Conservation (phyloP, 768 basidiomycete genomes). For the Sistotremastrum niveocremeum region DNA sequence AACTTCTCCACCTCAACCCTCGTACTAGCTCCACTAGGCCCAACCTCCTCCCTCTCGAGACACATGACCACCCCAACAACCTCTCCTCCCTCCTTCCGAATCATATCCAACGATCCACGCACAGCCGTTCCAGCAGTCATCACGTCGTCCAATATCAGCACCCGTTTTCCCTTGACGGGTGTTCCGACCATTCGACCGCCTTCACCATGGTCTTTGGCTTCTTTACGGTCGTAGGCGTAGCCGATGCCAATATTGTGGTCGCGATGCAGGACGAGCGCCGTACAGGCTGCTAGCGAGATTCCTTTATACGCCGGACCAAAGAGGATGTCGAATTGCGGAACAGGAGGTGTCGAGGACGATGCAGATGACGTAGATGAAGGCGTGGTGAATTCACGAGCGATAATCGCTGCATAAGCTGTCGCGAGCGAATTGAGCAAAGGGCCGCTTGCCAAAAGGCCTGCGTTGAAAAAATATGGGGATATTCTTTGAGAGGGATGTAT, state of each 20-base stretch:
- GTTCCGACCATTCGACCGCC: slow-evolving; percentile 87
- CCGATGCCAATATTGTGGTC: slow-evolving; percentile 54
- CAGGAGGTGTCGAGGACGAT: slow-evolving; percentile 8
- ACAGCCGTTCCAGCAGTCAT: slow-evolving; percentile 90
- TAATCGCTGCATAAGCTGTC: slow-evolving; percentile 71
- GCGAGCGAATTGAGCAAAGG: slow-evolving; percentile 67
- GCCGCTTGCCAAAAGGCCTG: slow-evolving; percentile 75
- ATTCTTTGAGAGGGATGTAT: slow-evolving; percentile 26
- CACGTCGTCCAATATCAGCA: slow-evolving; percentile 91
- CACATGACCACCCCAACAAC: slow-evolving; percentile 83
- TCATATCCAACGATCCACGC: slow-evolving; percentile 65
- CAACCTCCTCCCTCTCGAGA: slow-evolving; percentile 79
- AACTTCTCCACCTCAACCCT: slow-evolving; percentile 71
- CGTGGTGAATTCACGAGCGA: slow-evolving; percentile 38
- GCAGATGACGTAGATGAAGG: slow-evolving; percentile 7
- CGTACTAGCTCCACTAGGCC: slow-evolving; percentile 56
- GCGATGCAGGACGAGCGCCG: slow-evolving; percentile 60
- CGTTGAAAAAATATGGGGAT: slow-evolving; percentile 98
- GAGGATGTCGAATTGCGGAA: slow-evolving; percentile 59
- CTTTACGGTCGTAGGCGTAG: slow-evolving; percentile 90
- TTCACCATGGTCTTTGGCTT: slow-evolving; percentile 92
- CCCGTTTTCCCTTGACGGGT: slow-evolving; percentile 61
- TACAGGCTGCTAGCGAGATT: slow-evolving; percentile 81
- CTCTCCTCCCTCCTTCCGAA: slow-evolving; percentile 54
- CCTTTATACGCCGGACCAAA: slow-evolving; percentile 99